Percentiles rank a stretch among this genome's conserved stretches.
Conservation (phyloP, 768 basidiomycete species). For the Lyophyllum semitale region DNA sequence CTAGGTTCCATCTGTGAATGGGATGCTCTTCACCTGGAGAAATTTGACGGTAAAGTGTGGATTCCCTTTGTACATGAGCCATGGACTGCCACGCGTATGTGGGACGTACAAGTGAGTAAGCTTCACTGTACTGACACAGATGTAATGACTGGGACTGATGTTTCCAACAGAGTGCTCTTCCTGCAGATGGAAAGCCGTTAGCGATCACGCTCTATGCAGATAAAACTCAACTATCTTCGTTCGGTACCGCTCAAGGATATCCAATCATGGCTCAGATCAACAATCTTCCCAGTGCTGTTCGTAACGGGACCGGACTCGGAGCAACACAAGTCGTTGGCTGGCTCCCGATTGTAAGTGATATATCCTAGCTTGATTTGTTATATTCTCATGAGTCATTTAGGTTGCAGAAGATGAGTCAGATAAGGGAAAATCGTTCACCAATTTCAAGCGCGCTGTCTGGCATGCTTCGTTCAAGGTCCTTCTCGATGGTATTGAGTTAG, state of each 20-base stretch:
- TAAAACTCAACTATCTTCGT: constrained; percentile 36
- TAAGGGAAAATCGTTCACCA: constrained; percentile 22
- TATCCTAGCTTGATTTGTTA: too few relatives aligned
- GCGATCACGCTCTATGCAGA: constrained; percentile 38
- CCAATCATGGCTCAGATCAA: constrained; percentile 32
- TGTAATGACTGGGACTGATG: too few relatives aligned
- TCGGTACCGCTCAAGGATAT: constrained; percentile 35
- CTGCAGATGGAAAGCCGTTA: constrained; percentile 15
- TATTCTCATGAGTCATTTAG: too few relatives aligned
- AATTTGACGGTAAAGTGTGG: constrained; percentile 8
- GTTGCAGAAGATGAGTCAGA: constrained; percentile 21
- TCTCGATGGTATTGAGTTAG: constrained; percentile 10
- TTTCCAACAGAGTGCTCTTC: too few relatives aligned
- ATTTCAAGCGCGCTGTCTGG: constrained; percentile 27
- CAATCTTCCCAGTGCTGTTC: constrained; percentile 30
- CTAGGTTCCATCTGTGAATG: constrained; percentile 27
- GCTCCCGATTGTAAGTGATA: not conserved
- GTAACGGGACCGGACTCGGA: constrained; percentile 33
- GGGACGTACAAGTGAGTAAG: constrained; percentile 13
- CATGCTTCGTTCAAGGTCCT: constrained; percentile 25
- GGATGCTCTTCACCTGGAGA: constrained; percentile 25
- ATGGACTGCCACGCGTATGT: not conserved
- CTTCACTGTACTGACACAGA: too few relatives aligned
- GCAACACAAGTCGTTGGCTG: constrained; percentile 21
- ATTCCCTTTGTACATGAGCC: not conserved